These are phyloP conservation scores for Solanum sparsipilum DNA, from an alignment of 257 asterid genomes.

Conservation along the genomic window DNA sequence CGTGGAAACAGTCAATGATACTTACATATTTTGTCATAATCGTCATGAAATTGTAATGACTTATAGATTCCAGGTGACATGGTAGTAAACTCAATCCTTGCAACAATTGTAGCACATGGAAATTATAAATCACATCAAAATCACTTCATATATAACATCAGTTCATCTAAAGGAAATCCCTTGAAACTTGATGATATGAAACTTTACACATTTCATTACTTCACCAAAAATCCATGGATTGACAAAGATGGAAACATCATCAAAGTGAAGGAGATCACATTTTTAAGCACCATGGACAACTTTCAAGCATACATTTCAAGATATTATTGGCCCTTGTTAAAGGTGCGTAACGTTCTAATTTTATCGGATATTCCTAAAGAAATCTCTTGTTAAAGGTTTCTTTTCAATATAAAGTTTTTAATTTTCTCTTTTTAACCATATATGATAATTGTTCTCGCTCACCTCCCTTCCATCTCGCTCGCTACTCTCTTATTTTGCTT, in stretches of 20 bases:
- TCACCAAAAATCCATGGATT: slow-evolving; percentile 26
- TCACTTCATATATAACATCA: slow-evolving; percentile 31
- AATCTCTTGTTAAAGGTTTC: neutral
- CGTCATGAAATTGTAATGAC: neutral
- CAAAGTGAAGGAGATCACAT: slow-evolving; percentile 2
- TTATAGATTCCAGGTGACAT: slow-evolving; percentile 55
- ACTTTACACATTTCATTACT: slow-evolving; percentile 13
- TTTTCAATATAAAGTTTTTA: neutral
- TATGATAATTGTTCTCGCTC: neutral
- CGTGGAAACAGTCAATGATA: neutral
- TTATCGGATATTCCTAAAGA: neutral
- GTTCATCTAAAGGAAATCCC: slow-evolving; percentile 40
- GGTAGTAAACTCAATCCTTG: slow-evolving; percentile 48
- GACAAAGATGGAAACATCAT: slow-evolving; percentile 25
- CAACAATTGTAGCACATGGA: slow-evolving; percentile 20
- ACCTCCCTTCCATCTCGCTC: too few species aligned
- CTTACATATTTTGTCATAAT: neutral
- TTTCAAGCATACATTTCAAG: slow-evolving; percentile 28
- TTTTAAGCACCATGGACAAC: slow-evolving; percentile 26
- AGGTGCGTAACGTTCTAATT: neutral
- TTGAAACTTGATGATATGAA: slow-evolving; percentile 13
- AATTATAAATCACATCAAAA: neutral
- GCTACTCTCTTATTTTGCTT: neutral
- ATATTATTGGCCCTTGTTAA: slow-evolving; percentile 13
- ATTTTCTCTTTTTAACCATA: neutral